Base-by-base conservation (phyloP, 257 asterid species). In the Solanum habrochaites region DNA sequence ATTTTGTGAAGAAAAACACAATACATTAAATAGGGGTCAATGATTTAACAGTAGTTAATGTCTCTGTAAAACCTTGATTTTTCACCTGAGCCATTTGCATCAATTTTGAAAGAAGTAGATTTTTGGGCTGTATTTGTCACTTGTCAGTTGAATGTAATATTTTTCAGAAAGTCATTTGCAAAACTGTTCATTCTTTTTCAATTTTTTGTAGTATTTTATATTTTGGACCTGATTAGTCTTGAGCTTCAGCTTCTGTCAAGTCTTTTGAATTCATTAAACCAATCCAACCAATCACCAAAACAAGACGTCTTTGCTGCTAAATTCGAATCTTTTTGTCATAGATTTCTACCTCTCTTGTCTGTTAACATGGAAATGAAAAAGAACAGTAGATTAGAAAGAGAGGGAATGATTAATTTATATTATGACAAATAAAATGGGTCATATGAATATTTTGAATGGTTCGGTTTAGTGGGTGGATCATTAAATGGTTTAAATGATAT, bases 121-220 rank as follows among this genome's bases (percentile, higher is more conserved):
- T 83, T 74, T 82, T 39, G 31, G 90, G 47, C 52, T 47, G 83
- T 81, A 37, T 69, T 78, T 86, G 74, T 20, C 64, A 62, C 29
- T 62, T 62, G 69, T 72, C 86, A 52, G 83, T 18, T 86, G 62
- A 84, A 91, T 88, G 89, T 87, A 78, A 83, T 49, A 88, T 88
- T 52, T 52, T 89, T 89, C 91, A 87, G 83, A 89, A 88, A 87
- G n/a, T 93, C 96, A 93, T 95, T 90, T 91, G 92, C 93, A 90
- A 62, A 87, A 91, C 91, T 90, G 92, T 90, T 83, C 32, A 82
- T 56, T 52, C 42, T 11, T 81, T 43, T 81, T 43, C 29, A 27
- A 27, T 31, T 85, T 83, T 82, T 83, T 16, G 86, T 88, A 87
- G 83, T 66, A 87, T 85, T 81, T 92, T 93, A 87, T 82, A 5